These are phyloP conservation scores for Boletus sp. DNA, from an alignment of 1,284 basidiomycete genomes.

Conservation along the genomic window DNA sequence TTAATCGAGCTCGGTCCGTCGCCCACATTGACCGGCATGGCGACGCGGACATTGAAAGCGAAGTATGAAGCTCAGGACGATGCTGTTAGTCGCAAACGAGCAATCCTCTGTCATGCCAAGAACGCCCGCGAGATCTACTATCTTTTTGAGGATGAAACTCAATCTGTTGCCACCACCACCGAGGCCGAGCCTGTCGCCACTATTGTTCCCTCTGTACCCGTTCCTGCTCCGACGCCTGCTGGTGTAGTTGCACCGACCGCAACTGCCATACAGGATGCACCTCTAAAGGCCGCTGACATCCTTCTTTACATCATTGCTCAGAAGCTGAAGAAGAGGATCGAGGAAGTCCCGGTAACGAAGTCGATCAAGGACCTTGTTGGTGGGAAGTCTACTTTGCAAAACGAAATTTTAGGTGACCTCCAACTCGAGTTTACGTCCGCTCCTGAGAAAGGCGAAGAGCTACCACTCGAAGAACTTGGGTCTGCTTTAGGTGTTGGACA, in stretches of 20 bases:
- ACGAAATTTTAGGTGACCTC: conserved; percentile 92
- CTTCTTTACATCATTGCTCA: conserved; percentile 90
- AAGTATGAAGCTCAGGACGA: conserved; percentile 93
- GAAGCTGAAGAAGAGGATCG: conserved; percentile 93
- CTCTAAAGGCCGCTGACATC: conserved; percentile 89
- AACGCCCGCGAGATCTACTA: conserved; percentile 97
- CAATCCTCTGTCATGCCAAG: conserved; percentile 92
- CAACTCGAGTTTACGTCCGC: conserved; percentile 88
- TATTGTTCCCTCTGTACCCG: conserved; percentile 43
- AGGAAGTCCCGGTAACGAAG: conserved; percentile 89
- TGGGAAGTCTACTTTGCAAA: conserved; percentile 97
- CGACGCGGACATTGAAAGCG: conserved; percentile 88
- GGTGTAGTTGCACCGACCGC: conserved; percentile 51
- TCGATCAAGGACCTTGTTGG: conserved; percentile 98
- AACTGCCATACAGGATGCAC: conserved; percentile 81
- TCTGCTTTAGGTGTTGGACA: conserved; percentile 81
- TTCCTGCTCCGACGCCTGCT: conserved; percentile 43
- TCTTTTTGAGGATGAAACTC: conserved; percentile 85
- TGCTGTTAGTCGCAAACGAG: conserved; percentile 75
- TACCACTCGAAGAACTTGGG: conserved; percentile 93
- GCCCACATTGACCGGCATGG: conserved; percentile 96
- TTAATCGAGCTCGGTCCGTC: conserved; percentile 95
- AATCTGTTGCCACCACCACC: conserved; percentile 46
- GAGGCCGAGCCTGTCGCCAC: conserved; percentile 40
- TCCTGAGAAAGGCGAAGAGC: conserved; percentile 97